Percentiles rank a stretch among this genome's conserved stretches.
Conservation (phyloP, 2,329 filamentous ascomycete species). For the Keithomyces neogunnii region DNA sequence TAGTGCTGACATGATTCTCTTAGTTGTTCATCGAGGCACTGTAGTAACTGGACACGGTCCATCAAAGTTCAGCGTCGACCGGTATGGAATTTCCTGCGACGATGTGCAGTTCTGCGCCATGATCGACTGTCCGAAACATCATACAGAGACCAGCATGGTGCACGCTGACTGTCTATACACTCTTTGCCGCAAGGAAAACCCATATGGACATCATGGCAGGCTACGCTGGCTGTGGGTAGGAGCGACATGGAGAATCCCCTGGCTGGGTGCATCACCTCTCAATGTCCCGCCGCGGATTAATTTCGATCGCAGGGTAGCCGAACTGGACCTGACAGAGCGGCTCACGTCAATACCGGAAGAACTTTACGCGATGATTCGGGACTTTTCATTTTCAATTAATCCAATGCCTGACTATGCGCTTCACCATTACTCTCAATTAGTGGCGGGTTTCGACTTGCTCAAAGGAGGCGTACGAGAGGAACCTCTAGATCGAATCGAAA, state of each 20-base stretch:
- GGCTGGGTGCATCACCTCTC: not conserved
- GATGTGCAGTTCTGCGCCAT: not conserved
- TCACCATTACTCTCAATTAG: not conserved
- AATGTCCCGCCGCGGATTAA: not conserved
- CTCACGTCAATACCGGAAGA: not conserved
- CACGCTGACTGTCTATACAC: not conserved
- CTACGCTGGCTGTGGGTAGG: not conserved
- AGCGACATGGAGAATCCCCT: not conserved
- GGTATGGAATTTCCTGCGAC: not conserved
- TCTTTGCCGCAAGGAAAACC: not conserved
- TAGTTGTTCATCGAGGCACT: not conserved
- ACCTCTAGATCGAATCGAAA: not conserved
- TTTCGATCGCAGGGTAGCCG: not conserved
- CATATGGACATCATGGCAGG: not conserved
- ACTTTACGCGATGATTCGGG: not conserved
- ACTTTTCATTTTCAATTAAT: not conserved
- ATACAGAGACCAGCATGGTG: not conserved
- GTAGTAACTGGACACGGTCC: not conserved
- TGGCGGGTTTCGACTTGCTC: not conserved
- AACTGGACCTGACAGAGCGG: not conserved
- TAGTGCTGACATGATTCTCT: not conserved
- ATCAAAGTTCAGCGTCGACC: not conserved
- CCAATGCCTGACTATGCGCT: not conserved
- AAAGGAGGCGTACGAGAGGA: not conserved
- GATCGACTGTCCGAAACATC: not conserved